phyloP scores from a whole-genome alignment of 495 filamentous ascomycete species.

The Penicillium robsamsonii region DNA sequence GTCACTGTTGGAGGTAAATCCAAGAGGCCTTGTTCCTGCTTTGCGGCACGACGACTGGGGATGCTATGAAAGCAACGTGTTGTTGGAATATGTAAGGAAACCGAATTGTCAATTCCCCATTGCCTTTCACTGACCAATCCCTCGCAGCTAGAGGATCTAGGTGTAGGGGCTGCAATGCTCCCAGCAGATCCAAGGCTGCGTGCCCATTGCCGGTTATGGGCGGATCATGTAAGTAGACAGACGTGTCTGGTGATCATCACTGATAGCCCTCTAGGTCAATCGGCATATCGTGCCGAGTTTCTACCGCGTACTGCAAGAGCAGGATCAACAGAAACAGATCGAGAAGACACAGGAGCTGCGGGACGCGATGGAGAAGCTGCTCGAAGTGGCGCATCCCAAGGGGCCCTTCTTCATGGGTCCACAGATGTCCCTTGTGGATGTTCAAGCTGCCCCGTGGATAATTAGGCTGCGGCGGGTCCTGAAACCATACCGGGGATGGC shows the following conservation, averaged over 20 bases:
- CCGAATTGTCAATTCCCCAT: neutral
- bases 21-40: slow-evolving; percentile 83
- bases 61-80: slow-evolving; percentile 80
- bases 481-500: slow-evolving; percentile 78
- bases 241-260: neutral
- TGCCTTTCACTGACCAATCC: slow-evolving; percentile 8
- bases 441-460: slow-evolving; percentile 87
- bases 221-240: slow-evolving; percentile 67
- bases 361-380: slow-evolving; percentile 66
- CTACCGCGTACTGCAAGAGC: slow-evolving; percentile 72
- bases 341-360: slow-evolving; percentile 63
- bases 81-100: slow-evolving; percentile 79
- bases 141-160: slow-evolving; percentile 73
- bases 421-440: slow-evolving; percentile 73
- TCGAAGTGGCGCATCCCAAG: slow-evolving; percentile 63
- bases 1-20: slow-evolving; percentile 77
- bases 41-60: slow-evolving; percentile 83
- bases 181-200: slow-evolving; percentile 61
- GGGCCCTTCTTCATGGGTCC: slow-evolving; percentile 84
- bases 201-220: slow-evolving; percentile 81
- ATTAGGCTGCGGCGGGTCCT: slow-evolving; percentile 72
- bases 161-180: slow-evolving; percentile 58
- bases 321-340: slow-evolving; percentile 62
- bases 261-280: slow-evolving; percentile 62
- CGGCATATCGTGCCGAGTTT: slow-evolving; percentile 78